Evolutionary conservation across 176 grass and related monocot species (phyloP), one percentile per base, ranked within the genome.

Genomic region (Areca catechu): DNA sequence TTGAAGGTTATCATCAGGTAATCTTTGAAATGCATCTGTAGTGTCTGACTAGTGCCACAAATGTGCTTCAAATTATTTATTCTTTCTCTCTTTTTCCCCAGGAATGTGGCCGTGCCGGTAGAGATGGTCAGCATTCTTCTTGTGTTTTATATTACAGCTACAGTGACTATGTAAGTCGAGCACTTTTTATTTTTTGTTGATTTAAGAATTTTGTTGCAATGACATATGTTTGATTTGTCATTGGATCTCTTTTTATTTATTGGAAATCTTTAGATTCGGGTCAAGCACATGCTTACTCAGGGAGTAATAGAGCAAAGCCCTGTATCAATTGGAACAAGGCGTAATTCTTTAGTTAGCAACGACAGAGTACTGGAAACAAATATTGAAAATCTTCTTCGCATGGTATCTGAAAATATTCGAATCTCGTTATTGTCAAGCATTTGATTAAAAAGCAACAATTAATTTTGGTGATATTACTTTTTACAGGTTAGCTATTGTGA

Each of bases 1-100:
- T 88, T 70, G 93, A 97, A 91, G 87, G 93, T 61, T 97, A 97
- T 78, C 84, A 97, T 82, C 93, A 97, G 80, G 93, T 97, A 79
- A 24, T 57, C 60, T 20, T 5, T 47, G 7, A 53, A 22, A 30
- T 61, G 21, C 6, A 10, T 21, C 18, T 30, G 15, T 63, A n/a
- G 15, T 49, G 5, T 37, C 10, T 53, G 61, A 19, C 61, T 16
- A 37, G 15, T 49, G 22, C 48, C 65, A 63, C n/a, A 62, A 54
- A 21, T 24, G 62, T 24, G 7, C 49, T 53, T 69, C 34, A 12
- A 43, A 43, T 43, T 16, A 55, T 19, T 24, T 51, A 29, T 51
- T 51, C 0, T 25, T 49, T 43, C 54, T 53, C 48, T 43, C 70
- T 9, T 4, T n/a, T 68, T 19, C 30, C 65, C 60, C 79, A 97